phyloP scores from a whole-genome alignment of 129 eudicot genomes.

The Centella asiatica region DNA sequence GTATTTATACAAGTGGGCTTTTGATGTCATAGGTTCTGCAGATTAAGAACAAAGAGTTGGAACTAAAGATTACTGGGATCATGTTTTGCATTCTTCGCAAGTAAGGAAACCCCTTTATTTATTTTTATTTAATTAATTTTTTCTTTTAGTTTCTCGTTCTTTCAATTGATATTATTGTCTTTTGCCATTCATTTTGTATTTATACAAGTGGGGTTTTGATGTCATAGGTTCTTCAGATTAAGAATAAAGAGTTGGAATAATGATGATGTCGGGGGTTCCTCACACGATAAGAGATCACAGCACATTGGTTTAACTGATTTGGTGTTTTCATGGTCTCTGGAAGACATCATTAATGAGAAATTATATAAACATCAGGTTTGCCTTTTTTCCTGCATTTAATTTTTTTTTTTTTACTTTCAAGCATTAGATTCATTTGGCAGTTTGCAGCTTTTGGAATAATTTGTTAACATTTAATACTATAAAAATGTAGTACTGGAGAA shows the following conservation, averaged over 20 bases:
- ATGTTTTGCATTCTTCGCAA: neutral
- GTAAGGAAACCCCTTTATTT: constrained; percentile 3
- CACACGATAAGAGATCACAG: neutral
- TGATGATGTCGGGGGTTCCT: constrained; percentile 2
- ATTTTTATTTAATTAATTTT: neutral
- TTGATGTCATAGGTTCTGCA: constrained; percentile 5
- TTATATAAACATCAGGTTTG: constrained; percentile 38
- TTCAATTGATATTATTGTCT: neutral
- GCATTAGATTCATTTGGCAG: neutral
- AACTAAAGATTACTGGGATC: neutral
- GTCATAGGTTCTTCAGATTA: constrained; percentile 2
- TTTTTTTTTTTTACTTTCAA: neutral
- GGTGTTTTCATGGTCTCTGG: constrained; percentile 51
- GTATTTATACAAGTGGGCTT: neutral
- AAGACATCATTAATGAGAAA: constrained; percentile 36
- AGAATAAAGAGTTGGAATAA: neutral
- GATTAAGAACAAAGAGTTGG: constrained; percentile 8
- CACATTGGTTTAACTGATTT: constrained; percentile 21
- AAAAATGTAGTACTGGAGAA: no score
- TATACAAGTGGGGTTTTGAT: neutral
- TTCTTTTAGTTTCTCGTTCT: neutral
- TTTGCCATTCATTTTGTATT: no score
- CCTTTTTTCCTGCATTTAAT: neutral
- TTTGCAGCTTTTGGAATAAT: neutral
- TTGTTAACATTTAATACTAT: neutral